Evolutionary conservation across 73 alveolate species (phyloP).

Genomic region (Stentor coeruleus): DNA sequence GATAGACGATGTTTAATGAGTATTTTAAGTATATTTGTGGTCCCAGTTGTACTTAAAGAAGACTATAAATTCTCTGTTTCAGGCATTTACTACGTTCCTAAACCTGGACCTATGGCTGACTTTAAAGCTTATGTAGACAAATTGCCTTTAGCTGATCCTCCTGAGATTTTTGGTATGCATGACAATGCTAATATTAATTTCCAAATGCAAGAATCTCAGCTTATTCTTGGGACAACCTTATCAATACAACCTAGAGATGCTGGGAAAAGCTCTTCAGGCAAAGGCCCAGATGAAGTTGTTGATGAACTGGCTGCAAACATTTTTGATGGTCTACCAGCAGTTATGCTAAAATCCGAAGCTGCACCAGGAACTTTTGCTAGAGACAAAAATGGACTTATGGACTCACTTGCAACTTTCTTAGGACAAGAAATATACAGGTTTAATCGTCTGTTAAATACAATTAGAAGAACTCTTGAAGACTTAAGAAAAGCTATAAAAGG

Average conservation of each 20-base stretch:
- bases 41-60: constrained; percentile 52
- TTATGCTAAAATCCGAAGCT: constrained; percentile 38
- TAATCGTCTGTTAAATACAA: constrained; percentile 82
- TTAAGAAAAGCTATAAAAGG: constrained; percentile 96
- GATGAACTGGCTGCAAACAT: constrained; percentile 58
- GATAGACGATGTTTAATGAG: constrained; percentile 90
- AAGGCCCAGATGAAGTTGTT: constrained; percentile 84
- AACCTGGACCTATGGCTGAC: constrained; percentile 59
- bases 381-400: constrained; percentile 66
- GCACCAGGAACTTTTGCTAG: constrained; percentile 47
- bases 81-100: constrained; percentile 89
- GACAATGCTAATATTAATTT: constrained; percentile 97
- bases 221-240: constrained; percentile 68
- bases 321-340: constrained; percentile 32
- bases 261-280: constrained; percentile 61
- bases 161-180: constrained; percentile 99
- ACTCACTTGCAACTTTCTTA: constrained; percentile 88
- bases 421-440: constrained; percentile 86
- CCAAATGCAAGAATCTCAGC: constrained; percentile 76
- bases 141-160: constrained; percentile 88
- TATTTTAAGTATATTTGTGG: constrained; percentile 60
- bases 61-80: constrained; percentile 72
- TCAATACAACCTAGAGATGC: constrained; percentile 93
- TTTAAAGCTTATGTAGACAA: constrained; percentile 72
- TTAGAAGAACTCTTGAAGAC: constrained; percentile 77